A percentile compares a stretch with the other conserved stretches of the same genome.
Conservation (phyloP, 345 rosid species). For the Limnanthes douglasii region DNA sequence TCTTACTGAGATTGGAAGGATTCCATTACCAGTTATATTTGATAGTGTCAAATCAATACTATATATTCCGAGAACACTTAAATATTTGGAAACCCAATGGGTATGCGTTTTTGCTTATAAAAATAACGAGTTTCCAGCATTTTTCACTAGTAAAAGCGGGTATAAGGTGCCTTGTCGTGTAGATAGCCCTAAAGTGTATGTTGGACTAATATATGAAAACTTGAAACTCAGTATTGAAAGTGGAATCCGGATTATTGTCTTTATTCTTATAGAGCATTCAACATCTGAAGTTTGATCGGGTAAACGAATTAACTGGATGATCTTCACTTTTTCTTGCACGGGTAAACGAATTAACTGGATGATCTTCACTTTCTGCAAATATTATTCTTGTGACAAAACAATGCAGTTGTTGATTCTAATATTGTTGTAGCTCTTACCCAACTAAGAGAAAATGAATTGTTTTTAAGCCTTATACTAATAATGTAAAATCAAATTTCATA, state of each 20-base stretch:
- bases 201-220: slow-evolving; percentile 69
- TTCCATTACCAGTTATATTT: slow-evolving; percentile 75
- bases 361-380: slow-evolving; percentile 71
- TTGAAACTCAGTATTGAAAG: slow-evolving; percentile 44
- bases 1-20: slow-evolving; percentile 82
- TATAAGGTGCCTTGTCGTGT: slow-evolving; percentile 74
- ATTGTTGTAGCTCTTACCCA: slow-evolving; percentile 60
- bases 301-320: slow-evolving; percentile 77
- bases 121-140: slow-evolving; percentile 81
- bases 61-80: slow-evolving; percentile 86
- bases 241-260: slow-evolving; percentile 68
- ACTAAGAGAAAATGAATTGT: too few species aligned
- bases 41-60: slow-evolving; percentile 88
- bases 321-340: slow-evolving; percentile 81
- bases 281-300: slow-evolving; percentile 51
- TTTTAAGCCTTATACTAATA: too few species aligned
- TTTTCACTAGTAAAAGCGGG: slow-evolving; percentile 80
- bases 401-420: slow-evolving; percentile 54
- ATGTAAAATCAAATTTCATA: too few species aligned
- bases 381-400: slow-evolving; percentile 80
- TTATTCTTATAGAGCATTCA: slow-evolving; percentile 66
- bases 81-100: slow-evolving; percentile 95
- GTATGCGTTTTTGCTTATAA: slow-evolving; percentile 77
- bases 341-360: slow-evolving; percentile 69
- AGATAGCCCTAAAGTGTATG: slow-evolving; percentile 75